phyloP scores from a whole-genome alignment of 495 filamentous ascomycete species.

The Copromyces sp. region DNA sequence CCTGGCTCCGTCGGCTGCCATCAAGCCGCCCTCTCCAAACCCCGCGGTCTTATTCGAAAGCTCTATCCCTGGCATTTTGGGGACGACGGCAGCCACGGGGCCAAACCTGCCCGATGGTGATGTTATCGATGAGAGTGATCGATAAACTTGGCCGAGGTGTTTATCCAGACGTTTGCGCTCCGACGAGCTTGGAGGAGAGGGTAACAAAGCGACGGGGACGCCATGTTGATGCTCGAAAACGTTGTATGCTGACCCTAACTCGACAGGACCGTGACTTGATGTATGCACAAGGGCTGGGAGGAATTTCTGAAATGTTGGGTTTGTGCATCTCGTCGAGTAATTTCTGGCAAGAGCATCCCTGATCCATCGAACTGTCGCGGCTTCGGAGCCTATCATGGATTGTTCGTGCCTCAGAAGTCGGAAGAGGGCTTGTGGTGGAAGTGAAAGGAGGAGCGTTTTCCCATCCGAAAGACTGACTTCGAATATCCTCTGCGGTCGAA shows the following conservation, averaged over 20 bases:
- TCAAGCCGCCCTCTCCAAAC: background rate
- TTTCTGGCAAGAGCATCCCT: slow-evolving; percentile 1
- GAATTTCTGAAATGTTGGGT: slow-evolving; percentile 1
- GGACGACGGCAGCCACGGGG: slow-evolving; percentile 22
- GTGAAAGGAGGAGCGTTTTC: slow-evolving; percentile 22
- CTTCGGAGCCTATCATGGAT: slow-evolving; percentile 23
- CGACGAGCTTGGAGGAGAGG: slow-evolving; percentile 4
- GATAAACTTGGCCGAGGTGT: slow-evolving; percentile 26
- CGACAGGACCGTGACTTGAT: slow-evolving; percentile 7
- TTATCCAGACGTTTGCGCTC: slow-evolving; percentile 18
- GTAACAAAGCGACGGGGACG: slow-evolving; percentile 19
- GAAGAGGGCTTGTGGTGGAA: slow-evolving; percentile 23
- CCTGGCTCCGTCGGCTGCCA: slow-evolving; percentile 11
- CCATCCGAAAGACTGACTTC: slow-evolving; percentile 25
- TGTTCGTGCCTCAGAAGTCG: slow-evolving; percentile 35
- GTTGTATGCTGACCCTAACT: slow-evolving; percentile 20
- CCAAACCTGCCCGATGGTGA: slow-evolving; percentile 33
- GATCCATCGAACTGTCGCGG: slow-evolving; percentile 23
- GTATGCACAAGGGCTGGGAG: slow-evolving; percentile 28
- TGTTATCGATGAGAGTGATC: slow-evolving; percentile 20
- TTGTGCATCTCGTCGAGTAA: background rate
- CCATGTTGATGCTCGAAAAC: slow-evolving; percentile 19
- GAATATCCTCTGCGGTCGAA: slow-evolving; percentile 26
- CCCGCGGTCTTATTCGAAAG: background rate
- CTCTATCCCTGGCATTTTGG: background rate